Conservation (phyloP, 2,329 filamentous ascomycete genomes). For the Penicillium vulpinum region DNA sequence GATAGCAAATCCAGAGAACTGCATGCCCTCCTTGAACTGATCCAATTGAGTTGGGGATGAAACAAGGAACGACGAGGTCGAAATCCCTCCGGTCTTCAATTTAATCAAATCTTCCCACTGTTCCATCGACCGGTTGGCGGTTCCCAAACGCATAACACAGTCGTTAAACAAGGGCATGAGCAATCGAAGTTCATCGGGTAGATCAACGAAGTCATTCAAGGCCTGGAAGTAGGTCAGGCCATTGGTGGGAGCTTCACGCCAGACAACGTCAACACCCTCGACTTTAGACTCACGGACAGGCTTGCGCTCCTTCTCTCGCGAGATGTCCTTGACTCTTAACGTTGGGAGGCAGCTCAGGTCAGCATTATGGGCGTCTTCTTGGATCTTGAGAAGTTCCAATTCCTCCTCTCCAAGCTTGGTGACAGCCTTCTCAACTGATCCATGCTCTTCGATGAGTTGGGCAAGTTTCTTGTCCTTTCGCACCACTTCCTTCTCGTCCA, state of each 20-base stretch:
- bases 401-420: slow-evolving; percentile 75
- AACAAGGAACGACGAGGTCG: slow-evolving; percentile 78
- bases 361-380: slow-evolving; percentile 79
- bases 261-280: slow-evolving; percentile 71
- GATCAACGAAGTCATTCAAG: slow-evolving; percentile 72
- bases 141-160: slow-evolving; percentile 89
- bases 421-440: slow-evolving; percentile 69
- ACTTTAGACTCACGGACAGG: slow-evolving; percentile 60
- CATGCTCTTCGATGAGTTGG: slow-evolving; percentile 66
- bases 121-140: slow-evolving; percentile 84
- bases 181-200: slow-evolving; percentile 81
- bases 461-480: slow-evolving; percentile 74
- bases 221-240: slow-evolving; percentile 95
- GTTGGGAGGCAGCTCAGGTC: slow-evolving; percentile 86
- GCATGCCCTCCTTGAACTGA: slow-evolving; percentile 74
- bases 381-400: slow-evolving; percentile 74
- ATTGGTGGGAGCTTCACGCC: slow-evolving; percentile 91
- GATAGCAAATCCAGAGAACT: slow-evolving; percentile 81
- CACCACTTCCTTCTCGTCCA: slow-evolving; percentile 73
- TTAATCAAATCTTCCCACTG: slow-evolving; percentile 95
- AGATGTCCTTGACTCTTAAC: slow-evolving; percentile 85
- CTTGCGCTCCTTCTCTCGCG: slow-evolving; percentile 72
- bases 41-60: slow-evolving; percentile 72
- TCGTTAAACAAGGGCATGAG: slow-evolving; percentile 89
- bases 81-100: slow-evolving; percentile 89